Evolutionary conservation across 352 stramenopile species (phyloP).

Genomic region (Peronospora destructor): DNA sequence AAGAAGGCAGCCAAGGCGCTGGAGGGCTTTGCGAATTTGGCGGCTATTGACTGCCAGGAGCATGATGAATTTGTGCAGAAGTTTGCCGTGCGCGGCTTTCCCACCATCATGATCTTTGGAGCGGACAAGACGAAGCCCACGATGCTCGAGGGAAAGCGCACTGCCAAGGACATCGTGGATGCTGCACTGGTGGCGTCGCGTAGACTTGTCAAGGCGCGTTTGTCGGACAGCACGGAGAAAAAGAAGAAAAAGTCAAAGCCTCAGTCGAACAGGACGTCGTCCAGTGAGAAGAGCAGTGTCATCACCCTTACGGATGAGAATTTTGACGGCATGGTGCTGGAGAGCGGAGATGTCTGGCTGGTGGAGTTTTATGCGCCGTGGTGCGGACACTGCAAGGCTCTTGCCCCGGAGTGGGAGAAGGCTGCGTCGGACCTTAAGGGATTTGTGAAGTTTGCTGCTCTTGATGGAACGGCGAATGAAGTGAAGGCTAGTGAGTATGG

Average conservation of each 20-base stretch:
- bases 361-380: constrained; percentile 91
- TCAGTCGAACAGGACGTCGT: constrained; percentile 40
- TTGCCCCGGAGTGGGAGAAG: constrained; percentile 89
- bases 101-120: constrained; percentile 92
- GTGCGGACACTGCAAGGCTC: constrained; percentile 89
- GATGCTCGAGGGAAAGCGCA: constrained; percentile 78
- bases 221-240: constrained; percentile 53
- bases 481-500: constrained; percentile 79
- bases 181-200: constrained; percentile 64
- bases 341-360: constrained; percentile 87
- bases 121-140: constrained; percentile 70
- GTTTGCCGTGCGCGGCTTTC: constrained; percentile 89
- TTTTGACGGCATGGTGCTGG: constrained; percentile 88
- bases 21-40: constrained; percentile 86
- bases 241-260: constrained; percentile 33
- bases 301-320: constrained; percentile 87
- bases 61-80: constrained; percentile 78
- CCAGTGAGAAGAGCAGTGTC: constrained; percentile 57
- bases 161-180: constrained; percentile 78
- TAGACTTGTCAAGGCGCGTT: constrained; percentile 72
- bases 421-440: constrained; percentile 83
- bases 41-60: constrained; percentile 75
- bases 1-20: constrained; percentile 87
- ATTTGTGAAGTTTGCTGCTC: constrained; percentile 85
- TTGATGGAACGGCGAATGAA: constrained; percentile 91